Percentiles rank a stretch among this genome's conserved stretches.
These are phyloP conservation scores for Phalaenopsis hybrid DNA, from an alignment of 116 monocot species.

Conservation along the genomic window DNA sequence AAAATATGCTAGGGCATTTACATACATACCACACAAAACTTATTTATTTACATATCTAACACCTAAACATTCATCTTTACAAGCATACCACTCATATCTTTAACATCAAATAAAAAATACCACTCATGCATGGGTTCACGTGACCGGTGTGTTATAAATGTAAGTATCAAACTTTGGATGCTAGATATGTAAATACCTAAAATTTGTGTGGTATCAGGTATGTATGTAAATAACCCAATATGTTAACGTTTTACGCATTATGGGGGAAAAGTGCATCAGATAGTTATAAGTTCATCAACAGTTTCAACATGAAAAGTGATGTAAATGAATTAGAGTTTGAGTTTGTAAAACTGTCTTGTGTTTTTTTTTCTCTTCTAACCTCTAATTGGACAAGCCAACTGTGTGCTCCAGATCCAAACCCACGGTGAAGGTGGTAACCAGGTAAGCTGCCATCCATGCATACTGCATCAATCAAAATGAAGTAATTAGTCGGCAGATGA, in stretches of 20 bases:
- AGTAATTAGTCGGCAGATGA: neutral
- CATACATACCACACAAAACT: too few species aligned
- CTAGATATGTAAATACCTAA: too few species aligned
- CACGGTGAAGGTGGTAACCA: conserved; percentile 47
- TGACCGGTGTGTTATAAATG: too few species aligned
- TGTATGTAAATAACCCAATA: too few species aligned
- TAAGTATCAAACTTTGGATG: too few species aligned
- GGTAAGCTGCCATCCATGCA: conserved; percentile 57
- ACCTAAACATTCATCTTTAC: too few species aligned
- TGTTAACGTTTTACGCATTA: neutral
- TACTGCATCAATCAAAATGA: conserved; percentile 22
- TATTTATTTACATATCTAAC: too few species aligned
- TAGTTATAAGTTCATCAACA: neutral
- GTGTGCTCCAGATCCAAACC: conserved; percentile 47
- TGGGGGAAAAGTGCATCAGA: neutral
- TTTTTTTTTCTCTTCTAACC: conserved; percentile 16
- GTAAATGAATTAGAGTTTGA: too few species aligned
- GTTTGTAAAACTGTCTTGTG: neutral
- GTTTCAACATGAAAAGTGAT: neutral
- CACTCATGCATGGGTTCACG: too few species aligned
- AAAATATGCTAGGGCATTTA: neutral
- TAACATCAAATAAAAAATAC: too few species aligned
- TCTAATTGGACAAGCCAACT: conserved; percentile 57
- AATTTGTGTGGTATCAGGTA: too few species aligned
- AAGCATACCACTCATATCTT: too few species aligned